These are phyloP conservation scores for Lyophyllum decastes DNA, from an alignment of 768 basidiomycete genomes.

Conservation along the genomic window DNA sequence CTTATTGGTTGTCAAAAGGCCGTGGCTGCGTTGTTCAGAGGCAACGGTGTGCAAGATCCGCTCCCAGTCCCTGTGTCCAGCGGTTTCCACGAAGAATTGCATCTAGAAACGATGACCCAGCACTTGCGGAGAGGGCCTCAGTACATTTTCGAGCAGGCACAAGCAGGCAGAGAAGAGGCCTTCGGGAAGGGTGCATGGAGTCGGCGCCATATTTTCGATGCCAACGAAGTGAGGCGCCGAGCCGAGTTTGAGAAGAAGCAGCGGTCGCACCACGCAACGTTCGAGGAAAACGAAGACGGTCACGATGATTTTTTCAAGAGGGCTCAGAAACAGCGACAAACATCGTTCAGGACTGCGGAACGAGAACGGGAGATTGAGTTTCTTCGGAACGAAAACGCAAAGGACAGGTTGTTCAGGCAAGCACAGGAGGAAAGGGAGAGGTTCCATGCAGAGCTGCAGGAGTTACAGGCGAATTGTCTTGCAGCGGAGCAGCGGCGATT, in stretches of 20 bases:
- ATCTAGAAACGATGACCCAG: not conserved
- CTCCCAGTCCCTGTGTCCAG: conserved; percentile 3
- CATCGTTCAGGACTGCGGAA: not conserved
- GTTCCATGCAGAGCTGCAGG: not conserved
- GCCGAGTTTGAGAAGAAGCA: conserved; percentile 3
- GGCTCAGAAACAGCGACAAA: not conserved
- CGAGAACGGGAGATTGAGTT: not conserved
- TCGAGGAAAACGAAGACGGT: not conserved
- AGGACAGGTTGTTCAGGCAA: not conserved
- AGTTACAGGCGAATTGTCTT: conserved; percentile 4
- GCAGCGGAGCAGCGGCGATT: not conserved
- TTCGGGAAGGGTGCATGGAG: not conserved
- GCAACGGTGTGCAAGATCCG: not conserved
- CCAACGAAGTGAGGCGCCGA: conserved; percentile 3
- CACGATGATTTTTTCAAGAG: not conserved
- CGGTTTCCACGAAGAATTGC: not conserved
- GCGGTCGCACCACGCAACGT: not conserved
- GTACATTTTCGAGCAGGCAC: not conserved
- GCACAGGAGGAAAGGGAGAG: not conserved
- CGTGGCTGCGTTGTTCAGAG: not conserved
- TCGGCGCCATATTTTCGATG: conserved; percentile 5
- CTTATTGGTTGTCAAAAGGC: not conserved
- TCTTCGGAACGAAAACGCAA: not conserved
- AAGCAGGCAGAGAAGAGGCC: conserved; percentile 1
- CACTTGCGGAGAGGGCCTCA: not conserved